Evolutionary conservation across 148 eudicot genomes (phyloP).

Genomic region (Rhododendron mucronatum): DNA sequence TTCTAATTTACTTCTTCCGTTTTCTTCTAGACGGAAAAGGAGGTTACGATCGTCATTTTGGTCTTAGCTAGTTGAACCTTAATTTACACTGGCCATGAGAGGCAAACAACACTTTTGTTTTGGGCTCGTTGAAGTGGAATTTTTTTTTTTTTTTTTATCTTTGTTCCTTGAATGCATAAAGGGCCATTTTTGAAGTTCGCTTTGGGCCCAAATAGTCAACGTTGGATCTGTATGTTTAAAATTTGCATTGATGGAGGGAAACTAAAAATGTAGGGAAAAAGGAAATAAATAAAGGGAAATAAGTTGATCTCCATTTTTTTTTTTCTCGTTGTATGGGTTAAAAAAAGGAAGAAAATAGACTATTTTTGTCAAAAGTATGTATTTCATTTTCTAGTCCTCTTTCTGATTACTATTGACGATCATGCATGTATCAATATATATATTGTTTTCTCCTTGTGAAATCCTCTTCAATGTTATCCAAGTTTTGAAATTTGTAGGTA

Average conservation of each 20-base stretch:
- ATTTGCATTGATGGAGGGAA: neutral
- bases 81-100: no score
- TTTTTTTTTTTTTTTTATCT: no score
- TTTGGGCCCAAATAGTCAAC: no score
- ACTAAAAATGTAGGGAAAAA: neutral
- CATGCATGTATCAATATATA: neutral
- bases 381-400: neutral
- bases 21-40: neutral
- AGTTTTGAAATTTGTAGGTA: constrained; percentile 38
- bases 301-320: neutral
- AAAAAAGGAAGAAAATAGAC: no score
- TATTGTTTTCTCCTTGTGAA: neutral
- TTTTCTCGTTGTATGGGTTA: neutral
- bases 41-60: neutral
- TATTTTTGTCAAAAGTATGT: neutral
- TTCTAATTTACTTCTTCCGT: neutral
- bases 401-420: neutral
- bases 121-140: no score
- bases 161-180: neutral
- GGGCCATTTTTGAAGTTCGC: neutral
- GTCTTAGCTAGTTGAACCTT: no score
- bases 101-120: no score
- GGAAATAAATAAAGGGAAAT: no score
- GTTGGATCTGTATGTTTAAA: neutral
- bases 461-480: neutral